Evolutionary conservation across 768 basidiomycete species (phyloP).

Genomic region (Cystofilobasidium macerans): DNA sequence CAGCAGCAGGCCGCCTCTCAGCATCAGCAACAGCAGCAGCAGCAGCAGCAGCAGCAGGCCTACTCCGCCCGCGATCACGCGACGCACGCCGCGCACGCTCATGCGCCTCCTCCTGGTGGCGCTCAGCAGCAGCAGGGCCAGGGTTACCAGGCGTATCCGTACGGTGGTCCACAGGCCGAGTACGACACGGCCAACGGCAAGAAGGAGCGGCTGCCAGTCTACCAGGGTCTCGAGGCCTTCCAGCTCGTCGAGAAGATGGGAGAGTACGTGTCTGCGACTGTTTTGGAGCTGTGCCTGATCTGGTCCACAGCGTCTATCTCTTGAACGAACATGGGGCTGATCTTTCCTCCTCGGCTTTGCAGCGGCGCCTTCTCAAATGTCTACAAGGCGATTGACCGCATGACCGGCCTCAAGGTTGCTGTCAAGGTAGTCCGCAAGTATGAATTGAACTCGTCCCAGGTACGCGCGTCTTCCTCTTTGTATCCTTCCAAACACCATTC

Average conservation of each 20-base stretch:
- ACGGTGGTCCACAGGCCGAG: slow-evolving; percentile 46
- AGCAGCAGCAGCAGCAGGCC: slow-evolving; percentile 25
- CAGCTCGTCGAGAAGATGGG: slow-evolving; percentile 77
- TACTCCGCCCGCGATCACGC: slow-evolving; percentile 2
- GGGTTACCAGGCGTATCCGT: slow-evolving; percentile 32
- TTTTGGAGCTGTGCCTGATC: not conserved
- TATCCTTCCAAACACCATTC: slow-evolving; percentile 25
- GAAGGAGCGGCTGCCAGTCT: slow-evolving; percentile 67
- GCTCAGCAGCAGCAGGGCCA: slow-evolving; percentile 3
- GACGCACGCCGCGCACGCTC: no score
- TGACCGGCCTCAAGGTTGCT: slow-evolving; percentile 67
- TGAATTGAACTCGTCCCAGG: slow-evolving; percentile 29
- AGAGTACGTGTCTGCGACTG: slow-evolving; percentile 53
- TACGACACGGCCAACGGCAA: slow-evolving; percentile 67
- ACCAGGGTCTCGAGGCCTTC: slow-evolving; percentile 73
- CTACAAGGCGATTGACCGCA: slow-evolving; percentile 74
- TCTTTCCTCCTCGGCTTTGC: not conserved
- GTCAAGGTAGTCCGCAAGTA: slow-evolving; percentile 45
- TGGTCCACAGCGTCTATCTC: no score
- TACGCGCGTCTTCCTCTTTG: slow-evolving; percentile 29
- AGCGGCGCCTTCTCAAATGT: slow-evolving; percentile 94
- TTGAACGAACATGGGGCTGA: not conserved
- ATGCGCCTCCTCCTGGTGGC: no score
- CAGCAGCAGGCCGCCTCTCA: slow-evolving; percentile 33
- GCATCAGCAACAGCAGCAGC: no score